Evolutionary conservation across 2,329 filamentous ascomycete genomes (phyloP).

Genomic region (Fusarium robinianum): DNA sequence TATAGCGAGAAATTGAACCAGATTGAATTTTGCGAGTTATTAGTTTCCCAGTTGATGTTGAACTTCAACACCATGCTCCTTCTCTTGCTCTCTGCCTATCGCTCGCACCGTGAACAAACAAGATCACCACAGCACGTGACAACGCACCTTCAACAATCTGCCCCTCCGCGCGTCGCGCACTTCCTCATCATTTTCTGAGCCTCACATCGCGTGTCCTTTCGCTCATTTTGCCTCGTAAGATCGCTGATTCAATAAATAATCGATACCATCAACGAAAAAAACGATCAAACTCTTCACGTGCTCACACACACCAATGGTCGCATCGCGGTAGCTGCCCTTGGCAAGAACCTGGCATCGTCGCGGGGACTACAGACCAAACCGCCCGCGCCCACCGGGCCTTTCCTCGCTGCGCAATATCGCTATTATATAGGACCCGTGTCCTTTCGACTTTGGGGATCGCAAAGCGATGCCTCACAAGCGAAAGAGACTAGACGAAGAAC

Average conservation of each 20-base stretch:
- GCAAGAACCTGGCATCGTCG: too few species aligned
- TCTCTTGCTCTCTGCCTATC: too few species aligned
- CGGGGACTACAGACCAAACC: too few species aligned
- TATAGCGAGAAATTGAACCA: conserved; percentile 4
- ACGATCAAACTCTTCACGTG: too few species aligned
- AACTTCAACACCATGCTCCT: too few species aligned
- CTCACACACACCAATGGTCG: too few species aligned
- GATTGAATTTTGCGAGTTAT: background rate
- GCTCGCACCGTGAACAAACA: too few species aligned
- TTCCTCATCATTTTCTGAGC: background rate
- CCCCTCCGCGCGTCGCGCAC: conserved; percentile 23
- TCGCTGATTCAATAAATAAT: background rate
- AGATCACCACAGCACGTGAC: conserved; percentile 29
- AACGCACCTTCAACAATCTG: conserved; percentile 14
- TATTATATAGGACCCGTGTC: too few species aligned
- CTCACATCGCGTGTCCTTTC: conserved; percentile 8
- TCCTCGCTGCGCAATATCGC: too few species aligned
- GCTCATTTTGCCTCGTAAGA: conserved; percentile 2
- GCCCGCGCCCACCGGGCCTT: too few species aligned
- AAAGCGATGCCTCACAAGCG: conserved; percentile 45
- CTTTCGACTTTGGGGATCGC: conserved; percentile 24
- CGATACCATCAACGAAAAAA: too few species aligned
- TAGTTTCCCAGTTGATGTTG: background rate
- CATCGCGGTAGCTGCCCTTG: too few species aligned
- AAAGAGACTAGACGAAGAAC: conserved; percentile 41